Conservation (phyloP, 1,284 basidiomycete species). For the Malassezia arunalokei region DNA sequence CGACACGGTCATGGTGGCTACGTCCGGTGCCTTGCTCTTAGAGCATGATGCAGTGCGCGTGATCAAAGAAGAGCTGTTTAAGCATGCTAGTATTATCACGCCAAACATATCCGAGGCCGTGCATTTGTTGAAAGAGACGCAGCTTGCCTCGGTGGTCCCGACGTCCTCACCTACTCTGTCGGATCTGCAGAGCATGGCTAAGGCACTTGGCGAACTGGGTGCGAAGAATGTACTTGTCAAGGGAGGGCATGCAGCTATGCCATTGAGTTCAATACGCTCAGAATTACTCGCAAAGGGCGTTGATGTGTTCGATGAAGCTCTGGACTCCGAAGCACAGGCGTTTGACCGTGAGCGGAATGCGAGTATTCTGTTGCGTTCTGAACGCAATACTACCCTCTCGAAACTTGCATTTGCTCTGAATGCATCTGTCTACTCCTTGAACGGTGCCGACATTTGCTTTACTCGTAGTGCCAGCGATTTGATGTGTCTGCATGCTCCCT, state of each 20-base stretch:
- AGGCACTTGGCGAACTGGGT: slow-evolving; percentile 52
- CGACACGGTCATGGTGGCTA: slow-evolving; percentile 77
- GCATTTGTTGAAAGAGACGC: neutral
- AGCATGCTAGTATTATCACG: slow-evolving; percentile 63
- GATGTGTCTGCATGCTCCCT: slow-evolving; percentile 51
- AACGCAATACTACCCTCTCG: neutral
- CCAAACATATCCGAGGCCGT: slow-evolving; percentile 74
- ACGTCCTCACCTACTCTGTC: slow-evolving; percentile 3
- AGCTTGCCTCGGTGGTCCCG: slow-evolving; percentile 7
- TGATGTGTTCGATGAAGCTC: neutral
- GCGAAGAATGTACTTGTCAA: slow-evolving; percentile 64
- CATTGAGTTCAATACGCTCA: slow-evolving; percentile 8
- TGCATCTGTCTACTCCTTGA: neutral
- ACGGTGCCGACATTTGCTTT: neutral
- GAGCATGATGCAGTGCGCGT: slow-evolving; percentile 57
- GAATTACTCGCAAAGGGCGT: slow-evolving; percentile 9
- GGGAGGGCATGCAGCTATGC: slow-evolving; percentile 62
- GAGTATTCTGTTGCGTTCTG: neutral
- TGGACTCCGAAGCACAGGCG: neutral
- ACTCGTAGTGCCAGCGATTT: slow-evolving; percentile 2
- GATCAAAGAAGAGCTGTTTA: slow-evolving; percentile 59
- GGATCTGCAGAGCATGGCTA: slow-evolving; percentile 50
- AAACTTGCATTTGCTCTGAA: neutral
- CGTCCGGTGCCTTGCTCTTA: slow-evolving; percentile 72
- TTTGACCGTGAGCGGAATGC: neutral